Percentiles rank a stretch among this genome's conserved stretches.
These are phyloP conservation scores for Hymenoscyphus linearis DNA, from an alignment of 2,329 filamentous ascomycete genomes.

Conservation along the genomic window DNA sequence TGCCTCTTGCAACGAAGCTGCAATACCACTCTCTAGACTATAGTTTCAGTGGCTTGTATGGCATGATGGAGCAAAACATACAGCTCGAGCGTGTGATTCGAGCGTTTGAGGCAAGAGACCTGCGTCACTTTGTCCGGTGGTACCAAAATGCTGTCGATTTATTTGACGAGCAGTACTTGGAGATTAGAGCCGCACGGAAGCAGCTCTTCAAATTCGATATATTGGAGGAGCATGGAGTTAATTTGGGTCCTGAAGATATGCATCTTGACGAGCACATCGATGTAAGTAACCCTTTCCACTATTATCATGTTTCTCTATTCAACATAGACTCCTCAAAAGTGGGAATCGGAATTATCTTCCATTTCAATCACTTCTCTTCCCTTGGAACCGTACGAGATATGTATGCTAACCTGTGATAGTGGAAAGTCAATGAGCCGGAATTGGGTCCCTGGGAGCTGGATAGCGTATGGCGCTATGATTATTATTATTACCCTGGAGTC, in stretches of 20 bases:
- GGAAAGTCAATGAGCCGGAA: not conserved
- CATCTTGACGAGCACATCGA: not conserved
- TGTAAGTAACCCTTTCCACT: not conserved
- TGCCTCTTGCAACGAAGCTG: not conserved
- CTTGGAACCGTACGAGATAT: no score
- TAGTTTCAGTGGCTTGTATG: not conserved
- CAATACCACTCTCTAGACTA: not conserved
- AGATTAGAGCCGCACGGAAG: conserved; percentile 1
- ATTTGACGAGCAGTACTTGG: not conserved
- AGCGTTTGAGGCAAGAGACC: not conserved
- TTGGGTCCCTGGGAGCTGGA: not conserved
- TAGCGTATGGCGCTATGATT: no score
- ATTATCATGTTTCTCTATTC: no score
- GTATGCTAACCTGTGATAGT: not conserved
- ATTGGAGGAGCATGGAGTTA: not conserved
- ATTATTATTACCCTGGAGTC: no score
- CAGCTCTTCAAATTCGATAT: not conserved
- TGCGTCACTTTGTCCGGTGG: not conserved
- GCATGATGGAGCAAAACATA: not conserved
- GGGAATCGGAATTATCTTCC: no score
- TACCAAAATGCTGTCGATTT: not conserved
- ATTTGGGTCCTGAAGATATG: not conserved
- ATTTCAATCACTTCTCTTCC: no score
- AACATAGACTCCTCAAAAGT: no score
- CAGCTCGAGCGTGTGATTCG: not conserved